Evolutionary conservation across 2,329 filamentous ascomycete genomes (phyloP).

Genomic region (Talaromyces sp.): DNA sequence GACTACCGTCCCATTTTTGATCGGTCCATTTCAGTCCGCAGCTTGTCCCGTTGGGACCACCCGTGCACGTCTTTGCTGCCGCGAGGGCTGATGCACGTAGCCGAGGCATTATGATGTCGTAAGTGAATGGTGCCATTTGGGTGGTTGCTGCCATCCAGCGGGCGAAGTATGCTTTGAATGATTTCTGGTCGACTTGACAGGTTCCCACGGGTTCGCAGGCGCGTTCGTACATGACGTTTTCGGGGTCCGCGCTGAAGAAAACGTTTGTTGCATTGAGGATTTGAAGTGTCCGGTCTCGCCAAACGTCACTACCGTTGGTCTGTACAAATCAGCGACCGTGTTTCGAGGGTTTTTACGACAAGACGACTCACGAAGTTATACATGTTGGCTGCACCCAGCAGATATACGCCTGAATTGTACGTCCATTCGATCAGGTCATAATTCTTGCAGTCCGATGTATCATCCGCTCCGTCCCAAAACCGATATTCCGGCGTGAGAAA

Average conservation of each 20-base stretch:
- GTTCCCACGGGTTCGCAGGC: slow-evolving; percentile 52
- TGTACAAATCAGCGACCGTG: slow-evolving; percentile 14
- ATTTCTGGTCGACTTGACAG: slow-evolving; percentile 60
- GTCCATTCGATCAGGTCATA: slow-evolving; percentile 60
- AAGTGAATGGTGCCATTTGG: slow-evolving; percentile 55
- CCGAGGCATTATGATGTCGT: slow-evolving; percentile 47
- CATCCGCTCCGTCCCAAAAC: slow-evolving; percentile 33
- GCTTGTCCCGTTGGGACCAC: slow-evolving; percentile 35
- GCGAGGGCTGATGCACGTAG: slow-evolving; percentile 50
- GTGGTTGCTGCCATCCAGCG: slow-evolving; percentile 57
- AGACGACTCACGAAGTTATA: slow-evolving; percentile 53
- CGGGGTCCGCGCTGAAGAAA: slow-evolving; percentile 15
- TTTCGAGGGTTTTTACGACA: no score
- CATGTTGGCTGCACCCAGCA: slow-evolving; percentile 60
- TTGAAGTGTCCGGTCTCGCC: slow-evolving; percentile 13
- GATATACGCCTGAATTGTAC: slow-evolving; percentile 59
- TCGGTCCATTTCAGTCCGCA: slow-evolving; percentile 42
- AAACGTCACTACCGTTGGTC: slow-evolving; percentile 24
- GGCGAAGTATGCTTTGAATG: slow-evolving; percentile 62
- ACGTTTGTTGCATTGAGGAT: slow-evolving; percentile 15
- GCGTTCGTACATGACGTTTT: slow-evolving; percentile 51
- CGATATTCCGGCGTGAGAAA: slow-evolving; percentile 12
- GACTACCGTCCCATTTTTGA: slow-evolving; percentile 31
- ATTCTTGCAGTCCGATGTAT: slow-evolving; percentile 54
- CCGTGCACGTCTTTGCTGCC: slow-evolving; percentile 52